phyloP scores from a whole-genome alignment of 768 basidiomycete species.

The Termitomyces sp. region DNA sequence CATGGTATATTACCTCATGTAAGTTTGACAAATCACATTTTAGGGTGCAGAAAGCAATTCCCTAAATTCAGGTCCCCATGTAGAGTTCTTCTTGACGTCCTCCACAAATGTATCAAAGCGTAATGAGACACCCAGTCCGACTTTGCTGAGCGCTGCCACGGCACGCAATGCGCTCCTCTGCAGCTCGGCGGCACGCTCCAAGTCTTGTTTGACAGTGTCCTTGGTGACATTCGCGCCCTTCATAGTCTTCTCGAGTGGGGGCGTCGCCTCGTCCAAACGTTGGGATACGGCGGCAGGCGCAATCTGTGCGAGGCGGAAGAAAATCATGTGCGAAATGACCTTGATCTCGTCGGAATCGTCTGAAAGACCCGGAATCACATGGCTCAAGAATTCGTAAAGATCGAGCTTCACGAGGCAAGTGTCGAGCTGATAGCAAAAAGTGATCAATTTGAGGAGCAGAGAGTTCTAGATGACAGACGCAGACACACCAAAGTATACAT shows the following conservation, averaged over 20 bases:
- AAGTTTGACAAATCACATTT: neutral
- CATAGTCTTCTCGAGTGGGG: conserved; percentile 83
- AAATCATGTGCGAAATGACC: conserved; percentile 92
- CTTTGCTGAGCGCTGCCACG: conserved; percentile 79
- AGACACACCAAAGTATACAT: conserved; percentile 87
- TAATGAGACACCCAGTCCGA: conserved; percentile 55
- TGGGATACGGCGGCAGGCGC: conserved; percentile 80
- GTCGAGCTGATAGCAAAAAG: conserved; percentile 53
- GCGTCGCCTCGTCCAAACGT: conserved; percentile 79
- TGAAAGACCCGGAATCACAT: conserved; percentile 74
- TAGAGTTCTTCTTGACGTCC: conserved; percentile 56
- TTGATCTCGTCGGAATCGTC: conserved; percentile 97
- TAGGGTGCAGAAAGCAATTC: conserved; percentile 35
- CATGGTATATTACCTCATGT: neutral
- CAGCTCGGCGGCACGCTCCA: conserved; percentile 84
- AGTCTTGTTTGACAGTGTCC: conserved; percentile 92
- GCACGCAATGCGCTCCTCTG: conserved; percentile 88
- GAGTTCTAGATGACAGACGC: neutral
- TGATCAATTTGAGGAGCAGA: neutral
- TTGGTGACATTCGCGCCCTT: conserved; percentile 85
- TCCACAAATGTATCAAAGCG: conserved; percentile 81
- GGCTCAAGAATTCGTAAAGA: conserved; percentile 75
- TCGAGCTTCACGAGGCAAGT: conserved; percentile 89
- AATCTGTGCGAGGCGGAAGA: conserved; percentile 84
- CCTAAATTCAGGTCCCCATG: conserved; percentile 67